Percentiles rank a stretch among this genome's conserved stretches.
Conservation (phyloP, 768 basidiomycete genomes). For the Suillus tomentosus region DNA sequence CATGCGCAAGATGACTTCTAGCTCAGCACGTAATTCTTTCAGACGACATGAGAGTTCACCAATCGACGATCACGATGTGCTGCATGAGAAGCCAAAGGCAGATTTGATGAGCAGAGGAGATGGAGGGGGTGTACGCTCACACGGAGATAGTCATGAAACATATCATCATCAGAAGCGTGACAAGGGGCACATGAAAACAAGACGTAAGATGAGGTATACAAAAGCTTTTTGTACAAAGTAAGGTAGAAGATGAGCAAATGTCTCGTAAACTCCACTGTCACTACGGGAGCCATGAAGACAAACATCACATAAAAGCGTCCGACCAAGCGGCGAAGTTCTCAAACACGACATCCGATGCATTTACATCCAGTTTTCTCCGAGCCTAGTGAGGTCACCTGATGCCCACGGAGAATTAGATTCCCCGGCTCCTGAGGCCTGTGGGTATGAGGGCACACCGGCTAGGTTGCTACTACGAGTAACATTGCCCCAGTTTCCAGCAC, state of each 20-base stretch:
- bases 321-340: slow-evolving; percentile 41
- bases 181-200: slow-evolving; percentile 38
- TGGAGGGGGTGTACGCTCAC: slow-evolving; percentile 11
- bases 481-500: slow-evolving; percentile 78
- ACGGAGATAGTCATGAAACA: slow-evolving; percentile 40
- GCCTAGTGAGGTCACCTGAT: slow-evolving; percentile 52
- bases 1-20: neutral
- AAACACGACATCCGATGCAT: slow-evolving; percentile 20
- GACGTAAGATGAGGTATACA: slow-evolving; percentile 32
- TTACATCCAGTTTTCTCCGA: slow-evolving; percentile 52
- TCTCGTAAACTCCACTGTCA: slow-evolving; percentile 14
- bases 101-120: slow-evolving; percentile 2
- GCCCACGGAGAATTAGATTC: slow-evolving; percentile 60
- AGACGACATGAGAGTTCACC: neutral
- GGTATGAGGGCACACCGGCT: slow-evolving; percentile 49
- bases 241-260: slow-evolving; percentile 14
- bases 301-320: slow-evolving; percentile 40
- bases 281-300: slow-evolving; percentile 24
- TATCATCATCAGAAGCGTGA: slow-evolving; percentile 42
- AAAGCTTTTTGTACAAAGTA: slow-evolving; percentile 24
- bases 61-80: neutral
- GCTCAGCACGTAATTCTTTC: neutral
- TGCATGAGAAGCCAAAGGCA: neutral
- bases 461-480: slow-evolving; percentile 58
- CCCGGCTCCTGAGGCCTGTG: slow-evolving; percentile 58